Evolutionary conservation across 2,329 filamentous ascomycete species (phyloP).

Genomic region (Colletotrichum tabaci): DNA sequence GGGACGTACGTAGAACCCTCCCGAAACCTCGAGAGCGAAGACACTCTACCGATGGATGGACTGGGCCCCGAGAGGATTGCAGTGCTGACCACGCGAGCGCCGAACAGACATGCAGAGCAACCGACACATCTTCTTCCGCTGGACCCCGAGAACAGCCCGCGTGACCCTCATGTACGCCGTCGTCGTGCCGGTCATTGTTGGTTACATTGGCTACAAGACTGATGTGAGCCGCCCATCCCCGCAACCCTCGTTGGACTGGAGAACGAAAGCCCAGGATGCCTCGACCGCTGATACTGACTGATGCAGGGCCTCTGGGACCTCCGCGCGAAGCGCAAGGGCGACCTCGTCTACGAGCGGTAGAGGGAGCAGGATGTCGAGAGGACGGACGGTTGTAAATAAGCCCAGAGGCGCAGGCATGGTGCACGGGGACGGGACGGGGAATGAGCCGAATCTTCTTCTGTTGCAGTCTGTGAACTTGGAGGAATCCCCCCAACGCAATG

Average conservation of each 20-base stretch:
- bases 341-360: conserved; percentile 86
- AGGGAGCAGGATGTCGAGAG: conserved; percentile 37
- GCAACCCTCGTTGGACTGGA: too few relatives aligned
- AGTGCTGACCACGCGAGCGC: conserved; percentile 44
- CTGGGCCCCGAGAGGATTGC: background rate
- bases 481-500: background rate
- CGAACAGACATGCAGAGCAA: conserved; percentile 82
- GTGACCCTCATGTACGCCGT: conserved; percentile 84
- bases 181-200: conserved; percentile 79
- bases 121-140: conserved; percentile 96
- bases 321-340: conserved; percentile 89
- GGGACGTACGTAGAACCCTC: conserved; percentile 55
- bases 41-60: background rate
- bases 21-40: background rate
- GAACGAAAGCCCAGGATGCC: background rate
- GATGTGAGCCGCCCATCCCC: conserved; percentile 77
- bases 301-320: conserved; percentile 87
- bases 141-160: conserved; percentile 87
- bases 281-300: conserved; percentile 42
- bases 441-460: conserved; percentile 10
- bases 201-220: conserved; percentile 81
- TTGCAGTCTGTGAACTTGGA: background rate
- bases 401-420: conserved; percentile 8
- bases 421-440: conserved; percentile 22
- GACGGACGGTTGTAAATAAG: conserved; percentile 59